These are phyloP conservation scores for Trypethelium eluteriae DNA, from an alignment of 495 filamentous ascomycete genomes.

Conservation along the genomic window DNA sequence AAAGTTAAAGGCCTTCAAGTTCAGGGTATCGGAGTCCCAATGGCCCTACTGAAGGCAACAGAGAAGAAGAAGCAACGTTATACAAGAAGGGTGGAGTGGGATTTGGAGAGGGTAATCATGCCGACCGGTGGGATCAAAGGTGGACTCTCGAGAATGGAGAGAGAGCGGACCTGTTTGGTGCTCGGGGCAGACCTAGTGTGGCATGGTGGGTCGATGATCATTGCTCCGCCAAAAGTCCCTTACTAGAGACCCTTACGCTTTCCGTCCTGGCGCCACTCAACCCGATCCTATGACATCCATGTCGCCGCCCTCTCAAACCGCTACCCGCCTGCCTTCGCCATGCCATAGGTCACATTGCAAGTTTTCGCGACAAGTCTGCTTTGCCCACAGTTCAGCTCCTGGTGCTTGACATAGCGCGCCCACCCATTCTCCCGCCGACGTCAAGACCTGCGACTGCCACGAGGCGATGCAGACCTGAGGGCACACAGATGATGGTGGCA, in stretches of 20 bases:
- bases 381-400: background rate
- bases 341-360: background rate
- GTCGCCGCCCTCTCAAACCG: background rate
- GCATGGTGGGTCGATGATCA: background rate
- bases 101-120: background rate
- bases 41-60: background rate
- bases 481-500: background rate
- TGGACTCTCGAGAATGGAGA: background rate
- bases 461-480: background rate
- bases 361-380: background rate
- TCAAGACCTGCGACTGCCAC: background rate
- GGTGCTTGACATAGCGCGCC: background rate
- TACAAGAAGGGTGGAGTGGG: background rate
- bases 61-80: background rate
- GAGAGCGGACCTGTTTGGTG: background rate
- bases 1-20: background rate
- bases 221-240: background rate
- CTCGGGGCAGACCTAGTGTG: background rate
- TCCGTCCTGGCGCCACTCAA: background rate
- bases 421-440: background rate
- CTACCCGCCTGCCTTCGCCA: slow-evolving; percentile 4
- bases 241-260: background rate
- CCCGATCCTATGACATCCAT: slow-evolving; percentile 4
- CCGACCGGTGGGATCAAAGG: slow-evolving; percentile 4
- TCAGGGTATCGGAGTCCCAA: background rate